Evolutionary conservation across 176 grass and related monocot species (phyloP).

Genomic region (Avena sativa): DNA sequence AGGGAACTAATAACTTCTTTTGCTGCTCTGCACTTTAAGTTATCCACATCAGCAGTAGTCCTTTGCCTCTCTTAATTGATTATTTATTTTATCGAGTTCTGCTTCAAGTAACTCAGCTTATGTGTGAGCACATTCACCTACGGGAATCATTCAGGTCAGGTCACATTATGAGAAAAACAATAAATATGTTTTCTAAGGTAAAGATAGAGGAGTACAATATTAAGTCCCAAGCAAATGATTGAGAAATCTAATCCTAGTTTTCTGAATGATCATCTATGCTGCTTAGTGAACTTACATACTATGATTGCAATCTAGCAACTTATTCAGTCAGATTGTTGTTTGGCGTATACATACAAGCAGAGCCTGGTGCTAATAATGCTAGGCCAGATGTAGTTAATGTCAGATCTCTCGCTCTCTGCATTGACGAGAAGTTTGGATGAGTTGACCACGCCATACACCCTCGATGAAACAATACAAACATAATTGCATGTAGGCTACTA

Average conservation of each 20-base stretch:
- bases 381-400: conserved; percentile 28
- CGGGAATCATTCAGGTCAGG: conserved; percentile 29
- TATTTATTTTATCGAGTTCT: conserved; percentile 61
- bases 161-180: conserved; percentile 6
- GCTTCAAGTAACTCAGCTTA: conserved; percentile 64
- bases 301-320: conserved; percentile 54
- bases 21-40: conserved; percentile 68
- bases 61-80: conserved; percentile 57
- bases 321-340: conserved; percentile 62
- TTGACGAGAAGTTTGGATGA: too few species aligned
- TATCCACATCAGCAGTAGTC: conserved; percentile 54
- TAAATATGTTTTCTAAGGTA: background rate
- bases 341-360: conserved; percentile 35
- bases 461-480: too few species aligned
- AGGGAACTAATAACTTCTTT: conserved; percentile 74
- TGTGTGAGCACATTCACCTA: conserved; percentile 64
- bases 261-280: background rate
- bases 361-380: conserved; percentile 35
- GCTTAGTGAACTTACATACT: background rate
- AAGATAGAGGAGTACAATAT: conserved; percentile 24
- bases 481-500: too few species aligned
- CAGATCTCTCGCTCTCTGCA: too few species aligned
- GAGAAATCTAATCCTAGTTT: conserved; percentile 16
- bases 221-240: background rate
- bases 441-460: too few species aligned